Percentiles rank a stretch among this genome's conserved stretches.
Evolutionary conservation across 179 eudicot species (phyloP).

Genomic region (Nepenthes alata): DNA sequence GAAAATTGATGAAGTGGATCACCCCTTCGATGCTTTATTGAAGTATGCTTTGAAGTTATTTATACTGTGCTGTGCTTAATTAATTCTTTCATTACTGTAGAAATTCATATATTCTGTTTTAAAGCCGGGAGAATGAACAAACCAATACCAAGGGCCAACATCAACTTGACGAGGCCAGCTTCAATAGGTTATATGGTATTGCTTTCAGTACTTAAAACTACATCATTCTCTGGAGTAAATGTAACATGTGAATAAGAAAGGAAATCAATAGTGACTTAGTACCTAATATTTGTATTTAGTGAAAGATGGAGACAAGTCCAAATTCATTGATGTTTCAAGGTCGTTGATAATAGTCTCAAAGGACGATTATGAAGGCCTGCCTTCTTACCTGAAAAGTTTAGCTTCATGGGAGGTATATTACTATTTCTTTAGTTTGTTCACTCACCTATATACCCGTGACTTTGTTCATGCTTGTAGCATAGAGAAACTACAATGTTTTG

Average conservation of each 20-base stretch:
- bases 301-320: constrained; percentile 23
- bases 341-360: constrained; percentile 29
- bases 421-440: neutral
- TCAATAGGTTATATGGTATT: neutral
- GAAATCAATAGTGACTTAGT: neutral
- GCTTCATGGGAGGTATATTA: constrained; percentile 76
- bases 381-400: constrained; percentile 64
- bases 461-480: neutral
- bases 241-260: neutral
- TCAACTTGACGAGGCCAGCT: neutral
- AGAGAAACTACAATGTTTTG: neutral
- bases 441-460: neutral
- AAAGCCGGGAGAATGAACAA: too few species aligned
- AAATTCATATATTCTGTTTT: constrained; percentile 1
- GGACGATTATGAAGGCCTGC: constrained; percentile 70
- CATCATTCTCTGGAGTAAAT: neutral
- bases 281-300: constrained; percentile 1
- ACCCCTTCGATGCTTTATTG: constrained; percentile 15
- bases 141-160: neutral
- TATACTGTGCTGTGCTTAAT: too few species aligned
- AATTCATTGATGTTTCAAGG: constrained; percentile 25
- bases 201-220: neutral
- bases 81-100: neutral
- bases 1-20: constrained; percentile 1
- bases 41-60: constrained; percentile 9